Evolutionary conservation across 2,329 filamentous ascomycete genomes (phyloP).

Genomic region (Verticillium nonalfalfae): DNA sequence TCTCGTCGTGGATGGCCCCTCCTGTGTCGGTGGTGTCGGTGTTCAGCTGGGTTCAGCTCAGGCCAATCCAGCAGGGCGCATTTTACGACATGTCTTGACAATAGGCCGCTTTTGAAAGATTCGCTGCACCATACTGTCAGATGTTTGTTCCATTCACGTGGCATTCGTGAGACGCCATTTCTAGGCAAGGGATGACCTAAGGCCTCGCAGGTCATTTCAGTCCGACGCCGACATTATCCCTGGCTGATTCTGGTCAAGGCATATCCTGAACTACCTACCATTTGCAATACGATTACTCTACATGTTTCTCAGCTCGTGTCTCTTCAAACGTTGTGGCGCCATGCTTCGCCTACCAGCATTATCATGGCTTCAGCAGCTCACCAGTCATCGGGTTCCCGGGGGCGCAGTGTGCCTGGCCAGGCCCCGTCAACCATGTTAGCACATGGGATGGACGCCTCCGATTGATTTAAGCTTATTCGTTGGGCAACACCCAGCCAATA

Average conservation of each 20-base stretch:
- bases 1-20: background rate
- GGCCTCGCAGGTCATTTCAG: background rate
- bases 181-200: background rate
- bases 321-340: constrained; percentile 16
- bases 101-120: background rate
- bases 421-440: background rate
- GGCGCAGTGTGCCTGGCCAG: background rate
- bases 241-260: background rate
- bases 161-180: background rate
- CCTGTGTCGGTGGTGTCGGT: background rate
- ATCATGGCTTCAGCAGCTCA: background rate
- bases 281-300: background rate
- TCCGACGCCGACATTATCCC: background rate
- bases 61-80: background rate
- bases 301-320: background rate
- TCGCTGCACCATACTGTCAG: background rate
- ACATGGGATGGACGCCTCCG: background rate
- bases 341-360: background rate
- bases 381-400: background rate
- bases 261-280: background rate
- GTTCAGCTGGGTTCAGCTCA: background rate
- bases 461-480: background rate
- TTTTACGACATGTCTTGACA: background rate
- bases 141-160: background rate
- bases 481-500: background rate